Evolutionary conservation across 305 asterid genomes (phyloP).

Genomic region (Fraxinus velutina): DNA sequence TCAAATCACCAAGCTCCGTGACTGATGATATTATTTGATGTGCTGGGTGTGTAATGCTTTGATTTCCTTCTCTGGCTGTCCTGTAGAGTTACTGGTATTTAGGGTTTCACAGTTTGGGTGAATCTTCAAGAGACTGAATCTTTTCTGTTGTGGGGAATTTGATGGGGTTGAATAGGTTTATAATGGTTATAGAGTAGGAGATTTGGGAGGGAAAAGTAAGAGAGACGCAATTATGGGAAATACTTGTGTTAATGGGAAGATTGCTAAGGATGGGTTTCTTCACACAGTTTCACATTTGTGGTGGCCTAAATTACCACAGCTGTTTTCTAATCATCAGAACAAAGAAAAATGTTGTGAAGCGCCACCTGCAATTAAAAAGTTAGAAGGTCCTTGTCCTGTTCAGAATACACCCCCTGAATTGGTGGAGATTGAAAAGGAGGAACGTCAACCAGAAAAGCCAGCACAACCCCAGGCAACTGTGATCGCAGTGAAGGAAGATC

Average conservation of each 20-base stretch:
- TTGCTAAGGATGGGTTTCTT: constrained; percentile 29
- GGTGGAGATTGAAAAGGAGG: constrained; percentile 31
- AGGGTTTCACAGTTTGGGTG: constrained; percentile 3
- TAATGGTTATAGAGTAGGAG: background rate
- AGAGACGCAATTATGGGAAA: constrained; percentile 42
- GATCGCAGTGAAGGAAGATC: constrained; percentile 24
- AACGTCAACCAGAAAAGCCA: constrained; percentile 12
- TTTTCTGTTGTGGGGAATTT: background rate
- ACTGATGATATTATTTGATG: background rate
- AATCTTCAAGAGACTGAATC: background rate
- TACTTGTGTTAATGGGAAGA: constrained; percentile 35
- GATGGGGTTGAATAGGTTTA: constrained; percentile 1
- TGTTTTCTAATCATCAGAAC: constrained; percentile 19
- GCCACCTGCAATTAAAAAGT: constrained; percentile 11
- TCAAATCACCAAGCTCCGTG: background rate
- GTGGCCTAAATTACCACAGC: constrained; percentile 30
- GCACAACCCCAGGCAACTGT: constrained; percentile 15
- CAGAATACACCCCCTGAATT: constrained; percentile 37
- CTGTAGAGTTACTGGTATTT: background rate
- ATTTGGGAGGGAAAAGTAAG: background rate
- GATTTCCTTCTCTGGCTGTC: background rate
- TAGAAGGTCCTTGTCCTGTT: constrained; percentile 8
- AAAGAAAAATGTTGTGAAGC: constrained; percentile 5
- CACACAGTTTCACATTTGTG: constrained; percentile 30
- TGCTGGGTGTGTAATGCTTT: background rate